Evolutionary conservation across 805 yeast species (phyloP).

Genomic region (Ogataea polymorpha): DNA sequence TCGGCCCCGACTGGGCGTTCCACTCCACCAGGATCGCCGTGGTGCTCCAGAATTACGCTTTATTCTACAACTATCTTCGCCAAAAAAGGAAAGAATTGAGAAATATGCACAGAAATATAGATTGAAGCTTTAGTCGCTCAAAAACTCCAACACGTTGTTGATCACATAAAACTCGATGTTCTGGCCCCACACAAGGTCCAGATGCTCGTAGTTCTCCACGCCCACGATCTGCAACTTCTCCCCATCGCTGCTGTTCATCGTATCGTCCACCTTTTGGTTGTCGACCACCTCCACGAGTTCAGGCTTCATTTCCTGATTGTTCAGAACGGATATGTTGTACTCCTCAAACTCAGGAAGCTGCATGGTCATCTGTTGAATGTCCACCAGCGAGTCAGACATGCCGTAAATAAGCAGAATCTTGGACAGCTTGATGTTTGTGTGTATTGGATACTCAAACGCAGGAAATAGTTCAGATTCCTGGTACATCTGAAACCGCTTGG

Average conservation of each 20-base stretch:
- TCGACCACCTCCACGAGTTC: conserved; percentile 6
- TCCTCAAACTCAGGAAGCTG: conserved; percentile 36
- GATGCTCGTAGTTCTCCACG: conserved; percentile 74
- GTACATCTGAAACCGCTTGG: conserved; percentile 82
- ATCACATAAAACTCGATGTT: conserved; percentile 52
- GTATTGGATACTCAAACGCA: conserved; percentile 37
- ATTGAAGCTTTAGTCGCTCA: conserved; percentile 12
- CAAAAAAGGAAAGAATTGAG: conserved; percentile 11
- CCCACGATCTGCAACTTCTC: conserved; percentile 36
- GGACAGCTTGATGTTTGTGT: conserved; percentile 49
- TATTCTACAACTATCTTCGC: conserved; percentile 10
- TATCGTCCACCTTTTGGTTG: conserved; percentile 19
- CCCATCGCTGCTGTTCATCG: background rate
- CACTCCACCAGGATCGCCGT: conserved; percentile 11
- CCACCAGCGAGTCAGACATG: conserved; percentile 77
- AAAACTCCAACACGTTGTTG: conserved; percentile 36
- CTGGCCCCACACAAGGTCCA: conserved; percentile 92
- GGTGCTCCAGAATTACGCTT: conserved; percentile 15
- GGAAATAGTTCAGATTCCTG: conserved; percentile 67
- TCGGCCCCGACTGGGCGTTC: conserved; percentile 8
- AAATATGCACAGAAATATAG: background rate
- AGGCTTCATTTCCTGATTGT: conserved; percentile 2
- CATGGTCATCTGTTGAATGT: conserved; percentile 66
- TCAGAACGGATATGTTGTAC: conserved; percentile 4
- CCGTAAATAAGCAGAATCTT: conserved; percentile 85